A percentile compares a stretch with the other conserved stretches of the same genome.
These are phyloP conservation scores for Geum urbanum DNA, from an alignment of 306 rosid genomes.

Conservation along the genomic window DNA sequence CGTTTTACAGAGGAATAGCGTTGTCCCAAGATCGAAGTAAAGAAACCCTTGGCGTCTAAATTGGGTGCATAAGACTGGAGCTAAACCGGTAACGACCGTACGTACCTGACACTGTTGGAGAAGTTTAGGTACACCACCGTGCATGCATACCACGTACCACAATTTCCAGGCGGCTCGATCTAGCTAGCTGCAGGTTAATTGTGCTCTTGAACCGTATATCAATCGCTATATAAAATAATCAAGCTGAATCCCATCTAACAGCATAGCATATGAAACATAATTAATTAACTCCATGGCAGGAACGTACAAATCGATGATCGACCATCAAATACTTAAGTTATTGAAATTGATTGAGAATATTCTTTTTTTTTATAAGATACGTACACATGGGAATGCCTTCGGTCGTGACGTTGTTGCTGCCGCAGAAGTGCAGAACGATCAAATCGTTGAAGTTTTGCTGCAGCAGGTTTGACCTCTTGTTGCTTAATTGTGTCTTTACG, in stretches of 20 bases:
- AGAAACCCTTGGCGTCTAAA: background rate
- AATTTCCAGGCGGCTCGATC: background rate
- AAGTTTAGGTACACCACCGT: background rate
- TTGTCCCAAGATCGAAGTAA: background rate
- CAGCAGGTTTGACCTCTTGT: conserved; percentile 7
- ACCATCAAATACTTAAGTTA: background rate
- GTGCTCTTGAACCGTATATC: background rate
- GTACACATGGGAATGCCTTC: background rate
- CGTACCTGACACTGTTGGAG: background rate
- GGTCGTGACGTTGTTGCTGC: background rate
- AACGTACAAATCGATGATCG: background rate
- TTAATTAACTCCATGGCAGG: no score
- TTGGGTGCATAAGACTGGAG: conserved; percentile 1
- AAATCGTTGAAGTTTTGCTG: conserved; percentile 2
- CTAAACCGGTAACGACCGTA: background rate
- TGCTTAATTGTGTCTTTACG: background rate
- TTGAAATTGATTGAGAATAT: background rate
- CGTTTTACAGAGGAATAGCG: background rate
- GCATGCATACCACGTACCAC: background rate
- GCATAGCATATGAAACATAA: no score
- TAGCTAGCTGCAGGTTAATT: background rate
- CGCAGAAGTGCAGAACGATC: background rate
- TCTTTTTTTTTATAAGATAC: background rate
- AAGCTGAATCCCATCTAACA: background rate
- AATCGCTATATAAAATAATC: background rate